phyloP scores from a whole-genome alignment of 805 yeast genomes.

The Barnettozyma siamensis region DNA sequence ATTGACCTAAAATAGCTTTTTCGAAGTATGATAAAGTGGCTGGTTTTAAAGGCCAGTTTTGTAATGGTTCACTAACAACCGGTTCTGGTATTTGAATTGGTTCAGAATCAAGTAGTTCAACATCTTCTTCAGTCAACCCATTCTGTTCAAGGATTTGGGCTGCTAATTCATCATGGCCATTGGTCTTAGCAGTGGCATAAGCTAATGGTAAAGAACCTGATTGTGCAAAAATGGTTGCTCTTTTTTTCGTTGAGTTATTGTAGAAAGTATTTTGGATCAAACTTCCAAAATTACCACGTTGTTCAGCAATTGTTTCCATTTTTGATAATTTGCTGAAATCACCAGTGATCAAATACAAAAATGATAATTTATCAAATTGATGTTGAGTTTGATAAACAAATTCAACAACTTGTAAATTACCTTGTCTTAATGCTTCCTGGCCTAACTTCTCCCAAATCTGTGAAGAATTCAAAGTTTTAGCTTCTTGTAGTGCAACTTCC shows the following conservation, averaged over 20 bases:
- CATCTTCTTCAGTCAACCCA: slow-evolving; percentile 56
- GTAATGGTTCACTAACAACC: slow-evolving; percentile 36
- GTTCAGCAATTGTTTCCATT: slow-evolving; percentile 87
- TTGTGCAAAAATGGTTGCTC: slow-evolving; percentile 67
- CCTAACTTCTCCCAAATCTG: slow-evolving; percentile 79
- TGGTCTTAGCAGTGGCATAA: slow-evolving; percentile 84
- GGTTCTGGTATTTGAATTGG: slow-evolving; percentile 44
- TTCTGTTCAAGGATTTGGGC: slow-evolving; percentile 64
- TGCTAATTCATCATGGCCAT: slow-evolving; percentile 75
- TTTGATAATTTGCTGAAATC: slow-evolving; percentile 66
- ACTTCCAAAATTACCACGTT: slow-evolving; percentile 74
- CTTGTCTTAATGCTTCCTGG: slow-evolving; percentile 83
- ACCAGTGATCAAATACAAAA: slow-evolving; percentile 82
- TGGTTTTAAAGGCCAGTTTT: slow-evolving; percentile 79
- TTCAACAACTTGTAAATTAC: slow-evolving; percentile 81
- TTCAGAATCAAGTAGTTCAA: slow-evolving; percentile 54
- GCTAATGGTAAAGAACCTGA: slow-evolving; percentile 86
- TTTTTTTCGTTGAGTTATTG: slow-evolving; percentile 65
- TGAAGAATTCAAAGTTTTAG: slow-evolving; percentile 63
- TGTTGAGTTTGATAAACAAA: slow-evolving; percentile 83
- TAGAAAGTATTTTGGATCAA: slow-evolving; percentile 79
- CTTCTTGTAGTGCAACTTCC: slow-evolving; percentile 82
- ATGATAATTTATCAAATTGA: slow-evolving; percentile 82
- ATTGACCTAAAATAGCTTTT: slow-evolving; percentile 71
- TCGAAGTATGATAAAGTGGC: slow-evolving; percentile 78